Evolutionary conservation across 2,329 filamentous ascomycete species (phyloP), one percentile per base, ranked within the genome.

Genomic region (Beauveria bassiana): DNA sequence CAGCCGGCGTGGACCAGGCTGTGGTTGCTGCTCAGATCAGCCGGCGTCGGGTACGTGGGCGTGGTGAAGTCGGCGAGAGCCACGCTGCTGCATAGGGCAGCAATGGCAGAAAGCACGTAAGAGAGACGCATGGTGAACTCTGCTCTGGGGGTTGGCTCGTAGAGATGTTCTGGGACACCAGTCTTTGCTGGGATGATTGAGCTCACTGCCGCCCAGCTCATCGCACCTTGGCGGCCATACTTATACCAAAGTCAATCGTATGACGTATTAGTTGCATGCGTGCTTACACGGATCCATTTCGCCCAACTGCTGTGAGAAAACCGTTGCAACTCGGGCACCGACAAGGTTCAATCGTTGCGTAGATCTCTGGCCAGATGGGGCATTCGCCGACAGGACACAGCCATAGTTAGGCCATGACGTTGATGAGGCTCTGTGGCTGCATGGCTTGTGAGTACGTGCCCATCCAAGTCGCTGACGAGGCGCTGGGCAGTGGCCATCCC

Each of bases 21-120:
- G 31, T 50, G 34, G 10, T 58, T 58, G 45, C 55, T 58, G 46
- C 55, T 58, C 45, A 58, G 46, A 22, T 58, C 55, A 10, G 28
- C 55, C 12, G 55, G 55, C 45, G 55, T 58, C 24, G 55, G 55
- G 31, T 58, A 58, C 3, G 55, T 58, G 3, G 55, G 45, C 28
- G 55, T 50, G 20, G 34, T 18, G 18, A 58, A 58, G 55, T 58
- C 55, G 20, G 26, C 55, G 18, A 58, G 16, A 20, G 55, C 31
- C 20, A 24, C 45, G 5, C 14, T n/a, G 34, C 10, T 16, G 22
- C 12, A 31, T 20, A 50, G 9, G 26, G 55, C 55, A 26, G 22
- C 20, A 20, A 50, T 58, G 7, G 16, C 16, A 38, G 43, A 10
- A 24, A 47, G 43, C 1, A 45, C 18, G 20, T 50, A 28, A 1